Evolutionary conservation across 371 early-diverging fungal genomes (phyloP), one percentile per base, ranked within the genome.

Genomic region (Phascolomyces articulosus): DNA sequence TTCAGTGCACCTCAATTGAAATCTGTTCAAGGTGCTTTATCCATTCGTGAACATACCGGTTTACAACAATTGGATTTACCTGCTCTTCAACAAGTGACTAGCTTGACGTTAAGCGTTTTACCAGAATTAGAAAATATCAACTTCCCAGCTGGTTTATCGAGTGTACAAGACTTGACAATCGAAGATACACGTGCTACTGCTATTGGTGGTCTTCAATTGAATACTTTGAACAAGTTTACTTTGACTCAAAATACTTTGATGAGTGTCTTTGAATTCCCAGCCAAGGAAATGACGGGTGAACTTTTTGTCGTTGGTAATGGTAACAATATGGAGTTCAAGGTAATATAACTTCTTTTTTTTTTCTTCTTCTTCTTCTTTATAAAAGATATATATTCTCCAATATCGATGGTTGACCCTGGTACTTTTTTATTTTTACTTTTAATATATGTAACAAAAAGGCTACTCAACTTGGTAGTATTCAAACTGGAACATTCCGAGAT

Each of bases 211-310:
- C 70, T 85, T 40, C 64, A 64, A 23, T 63, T 82, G 0, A 73
- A 65, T 16, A 67, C 63, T 2, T 63, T 76, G n/a, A 61, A 73
- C 1, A 71, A 77, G 13, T 66, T 87, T 11, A 78, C 71, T 0
- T 53, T 85, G 18, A 74, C 78, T 44, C 74, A 76, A 55, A 87
- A 87, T 66, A 81, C 79, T 27, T 76, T 78, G 55, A 72, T 87
- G 69, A 79, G 69, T 40, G 23, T 60, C 0, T 75, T 85, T 66
- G 83, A 85, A 16, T 77, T 87, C 31, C 53, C 60, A 1, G 71
- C 82, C 34, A 74, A 76, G 41, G 58, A 80, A 7, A 60, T 84
- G 20, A 74, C 69, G 3, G 80, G 80, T 16, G 71, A 63, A 0
- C 34, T 88, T 4, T 64, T 74, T 38, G 57, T 86, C 18, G 66